Evolutionary conservation across 305 asterid species (phyloP).

Genomic region (Solanum hybrid): DNA sequence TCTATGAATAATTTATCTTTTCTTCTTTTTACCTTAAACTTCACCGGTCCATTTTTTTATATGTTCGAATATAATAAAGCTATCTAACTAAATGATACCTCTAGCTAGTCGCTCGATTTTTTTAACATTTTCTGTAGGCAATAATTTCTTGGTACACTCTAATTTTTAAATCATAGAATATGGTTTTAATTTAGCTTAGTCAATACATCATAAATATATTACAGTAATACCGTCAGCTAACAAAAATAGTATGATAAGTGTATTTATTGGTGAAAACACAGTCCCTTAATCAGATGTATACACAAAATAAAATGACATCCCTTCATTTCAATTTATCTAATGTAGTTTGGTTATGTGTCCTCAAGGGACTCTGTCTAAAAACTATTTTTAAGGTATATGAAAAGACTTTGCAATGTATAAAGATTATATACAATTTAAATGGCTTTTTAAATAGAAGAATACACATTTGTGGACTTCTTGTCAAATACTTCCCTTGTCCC

Average conservation of each 20-base stretch:
- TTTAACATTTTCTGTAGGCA: background rate
- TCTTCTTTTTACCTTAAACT: constrained; percentile 3
- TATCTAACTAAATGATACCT: constrained; percentile 17
- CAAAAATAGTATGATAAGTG: background rate
- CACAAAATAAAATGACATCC: background rate
- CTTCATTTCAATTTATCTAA: too few species aligned
- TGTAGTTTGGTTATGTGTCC: too few species aligned
- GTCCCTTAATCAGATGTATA: background rate
- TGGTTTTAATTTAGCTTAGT: background rate
- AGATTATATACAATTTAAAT: too few species aligned
- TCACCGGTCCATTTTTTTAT: background rate
- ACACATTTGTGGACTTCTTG: too few species aligned
- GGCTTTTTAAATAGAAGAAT: too few species aligned
- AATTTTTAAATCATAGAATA: background rate
- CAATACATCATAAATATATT: background rate
- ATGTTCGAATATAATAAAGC: background rate
- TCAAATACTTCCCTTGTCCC: too few species aligned
- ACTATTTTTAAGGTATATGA: too few species aligned
- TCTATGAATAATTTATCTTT: background rate
- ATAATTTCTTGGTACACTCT: background rate
- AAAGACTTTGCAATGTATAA: too few species aligned
- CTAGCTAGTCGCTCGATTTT: background rate
- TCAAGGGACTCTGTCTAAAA: too few species aligned
- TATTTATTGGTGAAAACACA: background rate
- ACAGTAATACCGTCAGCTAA: background rate